phyloP scores from a whole-genome alignment of 352 stramenopile genomes.

The Pythium utonaiense region DNA sequence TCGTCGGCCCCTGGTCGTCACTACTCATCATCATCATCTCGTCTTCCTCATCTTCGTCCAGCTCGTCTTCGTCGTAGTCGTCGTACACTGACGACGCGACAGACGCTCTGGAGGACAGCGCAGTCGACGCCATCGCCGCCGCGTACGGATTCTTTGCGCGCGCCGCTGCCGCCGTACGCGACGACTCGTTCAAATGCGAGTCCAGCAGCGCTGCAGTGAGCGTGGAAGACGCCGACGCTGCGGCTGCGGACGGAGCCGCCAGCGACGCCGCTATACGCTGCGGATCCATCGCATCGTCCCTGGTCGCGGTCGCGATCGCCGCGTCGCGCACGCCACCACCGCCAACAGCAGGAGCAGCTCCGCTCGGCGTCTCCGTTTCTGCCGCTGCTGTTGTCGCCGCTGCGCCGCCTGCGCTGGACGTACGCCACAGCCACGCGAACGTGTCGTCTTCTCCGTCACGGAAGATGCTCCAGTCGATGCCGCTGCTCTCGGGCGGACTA shows the following conservation, averaged over 20 bases:
- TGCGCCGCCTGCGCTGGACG: constrained; percentile 17
- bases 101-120: constrained; percentile 11
- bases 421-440: constrained; percentile 56
- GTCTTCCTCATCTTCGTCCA: constrained; percentile 18
- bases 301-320: neutral
- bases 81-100: constrained; percentile 15
- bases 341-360: neutral
- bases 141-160: constrained; percentile 1
- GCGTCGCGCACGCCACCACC: no score
- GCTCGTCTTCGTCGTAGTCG: constrained; percentile 28
- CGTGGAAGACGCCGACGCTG: neutral
- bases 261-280: neutral
- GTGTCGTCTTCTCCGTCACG: constrained; percentile 55
- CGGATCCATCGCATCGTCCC: neutral
- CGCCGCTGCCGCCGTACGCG: neutral
- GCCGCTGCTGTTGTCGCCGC: neutral
- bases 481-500: constrained; percentile 25
- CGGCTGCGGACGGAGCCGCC: neutral
- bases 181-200: constrained; percentile 7
- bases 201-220: constrained; percentile 15
- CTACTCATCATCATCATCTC: constrained; percentile 10
- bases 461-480: constrained; percentile 73
- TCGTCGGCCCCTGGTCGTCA: neutral
- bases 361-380: neutral
- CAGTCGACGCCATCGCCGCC: constrained; percentile 4